Evolutionary conservation across 1,139 yeast species (phyloP).

Genomic region (Pichia sp.): DNA sequence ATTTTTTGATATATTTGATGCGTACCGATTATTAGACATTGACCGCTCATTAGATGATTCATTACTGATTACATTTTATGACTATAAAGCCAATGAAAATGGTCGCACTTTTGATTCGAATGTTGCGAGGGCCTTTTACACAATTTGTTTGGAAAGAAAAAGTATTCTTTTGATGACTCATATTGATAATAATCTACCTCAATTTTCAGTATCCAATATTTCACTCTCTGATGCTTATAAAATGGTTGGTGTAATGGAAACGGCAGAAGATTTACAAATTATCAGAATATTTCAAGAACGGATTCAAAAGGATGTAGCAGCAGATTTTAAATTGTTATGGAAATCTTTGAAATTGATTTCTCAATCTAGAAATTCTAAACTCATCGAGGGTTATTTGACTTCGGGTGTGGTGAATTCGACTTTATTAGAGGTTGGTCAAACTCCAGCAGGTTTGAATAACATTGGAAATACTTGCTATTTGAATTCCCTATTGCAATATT

Average conservation of each 20-base stretch:
- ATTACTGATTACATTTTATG: conserved; percentile 62
- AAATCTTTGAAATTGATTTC: conserved; percentile 43
- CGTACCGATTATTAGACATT: conserved; percentile 54
- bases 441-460: conserved; percentile 90
- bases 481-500: conserved; percentile 82
- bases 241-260: conserved; percentile 34
- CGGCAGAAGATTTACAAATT: conserved; percentile 48
- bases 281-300: conserved; percentile 47
- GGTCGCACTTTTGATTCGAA: conserved; percentile 19
- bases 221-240: conserved; percentile 31
- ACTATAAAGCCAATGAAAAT: conserved; percentile 47
- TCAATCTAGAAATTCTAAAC: conserved; percentile 38
- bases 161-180: conserved; percentile 39
- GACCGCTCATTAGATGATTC: conserved; percentile 69
- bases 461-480: conserved; percentile 94
- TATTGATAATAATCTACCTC: conserved; percentile 37
- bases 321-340: conserved; percentile 42
- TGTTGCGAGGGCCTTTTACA: conserved; percentile 42
- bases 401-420: conserved; percentile 56
- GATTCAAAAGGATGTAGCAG: conserved; percentile 25
- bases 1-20: conserved; percentile 40
- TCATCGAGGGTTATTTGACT: conserved; percentile 43
- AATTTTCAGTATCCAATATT: conserved; percentile 17
- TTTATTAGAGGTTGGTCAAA: conserved; percentile 51
- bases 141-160: conserved; percentile 49